Evolutionary conservation across 495 filamentous ascomycete genomes (phyloP), one percentile per base, ranked within the genome.

Genomic region (Hyaloscypha variabilis): DNA sequence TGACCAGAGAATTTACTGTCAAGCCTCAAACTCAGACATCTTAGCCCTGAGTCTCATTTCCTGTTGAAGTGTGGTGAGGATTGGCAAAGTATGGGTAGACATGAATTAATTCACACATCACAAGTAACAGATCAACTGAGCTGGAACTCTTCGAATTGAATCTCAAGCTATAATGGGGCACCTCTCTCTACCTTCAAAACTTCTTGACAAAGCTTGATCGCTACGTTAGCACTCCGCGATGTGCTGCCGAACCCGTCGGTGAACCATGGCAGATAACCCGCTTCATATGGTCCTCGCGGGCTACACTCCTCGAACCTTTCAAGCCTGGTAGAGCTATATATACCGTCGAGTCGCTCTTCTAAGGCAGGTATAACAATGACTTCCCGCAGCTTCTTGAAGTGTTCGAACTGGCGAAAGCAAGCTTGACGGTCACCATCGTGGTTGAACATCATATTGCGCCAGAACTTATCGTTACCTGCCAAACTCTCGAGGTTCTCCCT

Each of bases 391-490:
- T 46, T 46, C 19, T 10, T 46, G 39, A 46, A 46, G 13, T 57
- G 30, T 10, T 29, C 39, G 39, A 23, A 17, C 28, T 42, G 13
- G 29, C 58, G 6, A 50, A 26, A 13, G 23, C 24, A 10, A 52
- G 21, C 11, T 23, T 28, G 2, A 3, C 39, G 39, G 13, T 19
- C 19, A 17, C 17, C 39, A 46, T 11, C 3, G 39, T 8, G 4
- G 14, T 14, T 8, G 11, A 17, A 17, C 11, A 46, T 11, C 39
- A 46, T 46, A 17, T 1, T 46, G 13, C 13, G 39, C 58, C 58
- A 61, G 26, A 61, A 49, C 21, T 26, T 17, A 6, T 50, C 58
- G 30, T 42, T 61, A 10, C 36, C 39, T 42, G 36, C 58, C 39
- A 61, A 50, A 8, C 58, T 51, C 58, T n/a, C 29, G 25, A 61